Evolutionary conservation across 192 early-diverging fungal genomes (phyloP).

Genomic region (Gaertneriomyces semiglobifer): DNA sequence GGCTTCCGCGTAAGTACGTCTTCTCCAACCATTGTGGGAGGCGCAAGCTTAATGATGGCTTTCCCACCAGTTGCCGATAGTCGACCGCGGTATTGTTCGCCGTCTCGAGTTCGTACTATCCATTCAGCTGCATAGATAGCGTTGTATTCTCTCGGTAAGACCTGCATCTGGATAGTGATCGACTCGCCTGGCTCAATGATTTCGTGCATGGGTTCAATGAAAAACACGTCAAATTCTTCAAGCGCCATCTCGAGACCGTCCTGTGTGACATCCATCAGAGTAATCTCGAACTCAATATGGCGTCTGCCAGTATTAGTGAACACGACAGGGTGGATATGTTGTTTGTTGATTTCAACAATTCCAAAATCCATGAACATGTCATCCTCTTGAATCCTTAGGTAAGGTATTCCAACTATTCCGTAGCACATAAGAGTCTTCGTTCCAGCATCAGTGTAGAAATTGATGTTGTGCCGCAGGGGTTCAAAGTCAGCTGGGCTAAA

Average conservation of each 20-base stretch:
- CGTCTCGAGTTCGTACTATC: conserved; percentile 47
- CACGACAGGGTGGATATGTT: conserved; percentile 36
- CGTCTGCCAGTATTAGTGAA: conserved; percentile 52
- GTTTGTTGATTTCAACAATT: conserved; percentile 51
- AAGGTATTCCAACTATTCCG: conserved; percentile 61
- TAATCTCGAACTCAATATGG: conserved; percentile 51
- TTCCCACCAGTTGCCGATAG: conserved; percentile 50
- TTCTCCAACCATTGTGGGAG: conserved; percentile 29
- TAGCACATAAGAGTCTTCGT: conserved; percentile 49
- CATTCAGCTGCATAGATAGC: conserved; percentile 42
- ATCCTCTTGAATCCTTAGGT: conserved; percentile 46
- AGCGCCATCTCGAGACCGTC: conserved; percentile 34
- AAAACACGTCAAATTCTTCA: conserved; percentile 60
- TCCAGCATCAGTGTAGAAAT: conserved; percentile 58
- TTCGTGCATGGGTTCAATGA: conserved; percentile 48
- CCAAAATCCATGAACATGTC: conserved; percentile 48
- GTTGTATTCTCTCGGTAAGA: conserved; percentile 51
- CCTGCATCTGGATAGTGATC: conserved; percentile 34
- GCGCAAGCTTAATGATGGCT: conserved; percentile 58
- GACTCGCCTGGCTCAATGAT: conserved; percentile 38
- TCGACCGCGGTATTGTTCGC: conserved; percentile 50
- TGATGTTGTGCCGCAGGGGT: conserved; percentile 37
- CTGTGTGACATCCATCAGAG: conserved; percentile 33
- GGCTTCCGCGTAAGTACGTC: conserved; percentile 17
- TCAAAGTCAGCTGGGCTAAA: conserved; percentile 50